A percentile compares a stretch with the other conserved stretches of the same genome.
Conservation (phyloP, 768 basidiomycete species). For the Leucocoprinus birnbaumii region DNA sequence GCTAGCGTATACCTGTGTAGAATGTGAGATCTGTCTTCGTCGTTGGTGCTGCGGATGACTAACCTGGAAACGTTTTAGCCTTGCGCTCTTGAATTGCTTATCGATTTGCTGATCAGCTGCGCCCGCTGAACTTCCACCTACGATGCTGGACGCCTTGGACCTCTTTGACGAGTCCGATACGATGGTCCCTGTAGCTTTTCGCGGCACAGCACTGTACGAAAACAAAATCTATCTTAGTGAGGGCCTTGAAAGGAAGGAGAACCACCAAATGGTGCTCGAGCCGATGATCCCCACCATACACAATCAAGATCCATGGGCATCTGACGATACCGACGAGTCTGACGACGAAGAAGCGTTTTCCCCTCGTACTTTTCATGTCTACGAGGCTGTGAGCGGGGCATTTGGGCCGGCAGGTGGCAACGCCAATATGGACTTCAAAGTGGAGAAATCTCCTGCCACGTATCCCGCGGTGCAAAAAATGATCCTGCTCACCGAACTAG, state of each 20-base stretch:
- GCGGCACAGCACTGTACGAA: neutral
- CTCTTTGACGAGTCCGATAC: too few species aligned
- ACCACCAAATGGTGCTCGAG: neutral
- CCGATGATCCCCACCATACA: neutral
- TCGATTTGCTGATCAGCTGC: too few species aligned
- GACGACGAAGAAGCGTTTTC: neutral
- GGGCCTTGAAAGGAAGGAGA: neutral
- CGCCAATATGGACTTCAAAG: neutral
- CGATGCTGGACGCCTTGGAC: too few species aligned
- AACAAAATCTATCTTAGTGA: neutral
- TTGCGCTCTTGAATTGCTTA: too few species aligned
- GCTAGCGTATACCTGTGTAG: too few species aligned
- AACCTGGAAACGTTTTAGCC: too few species aligned
- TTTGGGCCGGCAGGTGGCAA: neutral
- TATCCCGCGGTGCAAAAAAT: neutral
- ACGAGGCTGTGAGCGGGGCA: neutral
- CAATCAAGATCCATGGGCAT: neutral
- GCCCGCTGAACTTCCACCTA: too few species aligned
- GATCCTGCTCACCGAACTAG: neutral
- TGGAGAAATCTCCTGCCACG: neutral
- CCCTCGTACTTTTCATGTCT: neutral
- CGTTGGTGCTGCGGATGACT: too few species aligned
- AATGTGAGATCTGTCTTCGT: too few species aligned
- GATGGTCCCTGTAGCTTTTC: neutral
- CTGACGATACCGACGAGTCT: neutral